Percentiles rank a stretch among this genome's conserved stretches.
These are phyloP conservation scores for Trypethelium eluteriae DNA, from an alignment of 495 filamentous ascomycete genomes.

Conservation along the genomic window DNA sequence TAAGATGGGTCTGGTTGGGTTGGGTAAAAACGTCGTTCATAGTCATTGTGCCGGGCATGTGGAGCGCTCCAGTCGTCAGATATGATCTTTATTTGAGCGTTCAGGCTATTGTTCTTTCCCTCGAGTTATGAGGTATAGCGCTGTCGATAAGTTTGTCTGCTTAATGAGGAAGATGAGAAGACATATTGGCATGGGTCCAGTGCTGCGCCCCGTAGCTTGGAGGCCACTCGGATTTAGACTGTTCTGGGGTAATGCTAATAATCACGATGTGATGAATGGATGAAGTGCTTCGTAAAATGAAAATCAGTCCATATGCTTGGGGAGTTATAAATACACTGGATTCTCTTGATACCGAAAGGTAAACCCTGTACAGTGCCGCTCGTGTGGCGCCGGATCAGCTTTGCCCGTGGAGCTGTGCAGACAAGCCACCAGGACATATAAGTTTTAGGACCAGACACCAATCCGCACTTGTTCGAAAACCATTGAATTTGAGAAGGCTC, in stretches of 20 bases:
- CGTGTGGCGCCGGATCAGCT: constrained; percentile 5
- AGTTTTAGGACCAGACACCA: neutral
- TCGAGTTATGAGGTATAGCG: too few relatives aligned
- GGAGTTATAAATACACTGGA: too few relatives aligned
- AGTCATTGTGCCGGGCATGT: neutral
- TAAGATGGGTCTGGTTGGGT: neutral
- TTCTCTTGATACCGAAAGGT: neutral
- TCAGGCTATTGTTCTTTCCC: too few relatives aligned
- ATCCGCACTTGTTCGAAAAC: neutral
- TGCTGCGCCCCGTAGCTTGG: neutral
- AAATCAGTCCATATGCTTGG: too few relatives aligned
- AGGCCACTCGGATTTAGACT: too few relatives aligned
- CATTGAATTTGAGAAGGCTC: neutral
- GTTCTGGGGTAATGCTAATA: too few relatives aligned
- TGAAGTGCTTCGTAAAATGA: neutral
- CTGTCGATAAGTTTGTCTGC: neutral
- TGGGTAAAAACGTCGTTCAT: neutral
- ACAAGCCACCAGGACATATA: neutral
- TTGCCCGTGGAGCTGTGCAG: neutral
- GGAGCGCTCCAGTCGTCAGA: too few relatives aligned
- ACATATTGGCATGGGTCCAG: neutral
- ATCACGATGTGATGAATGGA: neutral
- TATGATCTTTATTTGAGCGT: too few relatives aligned
- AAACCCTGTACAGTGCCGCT: neutral
- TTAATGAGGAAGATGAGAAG: neutral